These are phyloP conservation scores for Podaxis carcinomalis DNA, from an alignment of 768 basidiomycete species.

Conservation along the genomic window DNA sequence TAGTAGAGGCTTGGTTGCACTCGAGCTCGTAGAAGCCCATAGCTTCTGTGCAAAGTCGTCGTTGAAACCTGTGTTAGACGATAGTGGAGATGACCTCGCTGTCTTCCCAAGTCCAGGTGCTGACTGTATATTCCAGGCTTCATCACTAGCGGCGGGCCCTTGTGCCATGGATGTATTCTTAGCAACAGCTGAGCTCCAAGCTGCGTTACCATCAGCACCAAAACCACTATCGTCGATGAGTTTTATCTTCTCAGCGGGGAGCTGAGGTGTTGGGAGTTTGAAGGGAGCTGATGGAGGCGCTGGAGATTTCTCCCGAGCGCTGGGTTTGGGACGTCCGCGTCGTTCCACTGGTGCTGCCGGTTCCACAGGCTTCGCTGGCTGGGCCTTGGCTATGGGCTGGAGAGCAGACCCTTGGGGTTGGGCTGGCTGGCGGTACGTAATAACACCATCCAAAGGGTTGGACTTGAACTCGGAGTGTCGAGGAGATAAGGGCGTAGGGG, in stretches of 20 bases:
- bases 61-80: slow-evolving; percentile 45
- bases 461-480: slow-evolving; percentile 25
- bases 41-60: slow-evolving; percentile 60
- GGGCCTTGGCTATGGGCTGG: slow-evolving; percentile 16
- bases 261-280: neutral
- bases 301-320: neutral
- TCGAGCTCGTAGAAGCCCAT: slow-evolving; percentile 46
- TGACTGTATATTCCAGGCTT: slow-evolving; percentile 36
- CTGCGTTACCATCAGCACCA: slow-evolving; percentile 21
- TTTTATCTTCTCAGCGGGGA: slow-evolving; percentile 15
- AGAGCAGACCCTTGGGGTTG: slow-evolving; percentile 4
- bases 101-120: slow-evolving; percentile 1
- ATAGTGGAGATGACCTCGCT: slow-evolving; percentile 1
- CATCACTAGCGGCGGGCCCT: slow-evolving; percentile 20
- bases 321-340: slow-evolving; percentile 6
- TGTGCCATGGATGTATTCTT: neutral
- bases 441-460: slow-evolving; percentile 18
- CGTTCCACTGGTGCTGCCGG: neutral
- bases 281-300: neutral
- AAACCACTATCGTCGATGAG: slow-evolving; percentile 36
- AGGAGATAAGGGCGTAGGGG: slow-evolving; percentile 43
- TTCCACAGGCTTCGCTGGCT: neutral
- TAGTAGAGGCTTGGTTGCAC: slow-evolving; percentile 16
- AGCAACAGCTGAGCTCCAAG: slow-evolving; percentile 6
- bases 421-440: slow-evolving; percentile 8